These are phyloP conservation scores for Leishmania mexicana DNA, from an alignment of 208 protist genomes.

Conservation along the genomic window DNA sequence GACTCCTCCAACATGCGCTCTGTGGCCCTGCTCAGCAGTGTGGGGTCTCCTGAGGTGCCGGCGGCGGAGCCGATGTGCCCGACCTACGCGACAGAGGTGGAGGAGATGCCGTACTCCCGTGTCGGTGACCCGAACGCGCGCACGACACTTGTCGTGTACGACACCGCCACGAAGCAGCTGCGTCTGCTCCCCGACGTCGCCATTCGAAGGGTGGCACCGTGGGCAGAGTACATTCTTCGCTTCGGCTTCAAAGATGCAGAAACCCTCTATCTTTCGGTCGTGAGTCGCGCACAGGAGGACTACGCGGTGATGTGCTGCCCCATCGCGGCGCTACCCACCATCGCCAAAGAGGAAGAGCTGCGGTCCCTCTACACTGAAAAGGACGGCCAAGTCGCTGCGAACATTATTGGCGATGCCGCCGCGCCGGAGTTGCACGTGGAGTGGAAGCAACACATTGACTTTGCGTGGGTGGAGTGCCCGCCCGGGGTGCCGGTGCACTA, in stretches of 20 bases:
- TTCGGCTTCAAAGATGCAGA: constrained; percentile 81
- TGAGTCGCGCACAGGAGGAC: constrained; percentile 74
- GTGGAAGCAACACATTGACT: constrained; percentile 66
- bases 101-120: constrained; percentile 79
- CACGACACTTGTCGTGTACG: constrained; percentile 64
- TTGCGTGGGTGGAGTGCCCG: constrained; percentile 77
- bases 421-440: constrained; percentile 33
- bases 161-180: constrained; percentile 31
- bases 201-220: constrained; percentile 44
- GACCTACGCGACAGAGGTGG: constrained; percentile 31
- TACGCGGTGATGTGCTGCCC: constrained; percentile 62
- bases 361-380: constrained; percentile 27
- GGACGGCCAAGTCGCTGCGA: constrained; percentile 16
- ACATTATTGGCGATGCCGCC: constrained; percentile 15
- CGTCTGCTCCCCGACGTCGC: constrained; percentile 53
- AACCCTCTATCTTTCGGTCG: constrained; percentile 63
- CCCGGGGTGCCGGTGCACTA: constrained; percentile 51
- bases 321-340: constrained; percentile 46
- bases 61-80: constrained; percentile 6
- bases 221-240: constrained; percentile 82
- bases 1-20: constrained; percentile 71
- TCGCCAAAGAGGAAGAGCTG: constrained; percentile 40
- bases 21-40: constrained; percentile 55
- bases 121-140: constrained; percentile 79
- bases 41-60: constrained; percentile 25